A percentile compares a stretch with the other conserved stretches of the same genome.
Evolutionary conservation across 2,329 filamentous ascomycete genomes (phyloP).

Genomic region (Penicillium concentricum): DNA sequence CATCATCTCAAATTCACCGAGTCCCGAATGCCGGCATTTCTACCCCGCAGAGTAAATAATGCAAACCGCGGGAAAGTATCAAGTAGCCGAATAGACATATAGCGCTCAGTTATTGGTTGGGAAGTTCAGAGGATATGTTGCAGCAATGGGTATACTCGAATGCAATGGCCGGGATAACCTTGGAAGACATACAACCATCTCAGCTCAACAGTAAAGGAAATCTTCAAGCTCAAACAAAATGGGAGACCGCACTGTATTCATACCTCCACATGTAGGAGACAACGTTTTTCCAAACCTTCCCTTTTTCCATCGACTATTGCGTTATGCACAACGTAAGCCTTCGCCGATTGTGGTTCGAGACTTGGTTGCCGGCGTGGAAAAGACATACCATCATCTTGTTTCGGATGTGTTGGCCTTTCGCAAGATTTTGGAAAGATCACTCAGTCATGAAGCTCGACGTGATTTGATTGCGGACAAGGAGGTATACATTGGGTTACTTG

Average conservation of each 20-base stretch:
- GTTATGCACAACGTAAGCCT: constrained; percentile 28
- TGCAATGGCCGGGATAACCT: neutral
- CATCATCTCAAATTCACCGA: constrained; percentile 12
- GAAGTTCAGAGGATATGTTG: neutral
- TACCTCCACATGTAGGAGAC: constrained; percentile 30
- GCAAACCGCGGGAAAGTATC: constrained; percentile 8
- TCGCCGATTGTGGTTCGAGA: constrained; percentile 32
- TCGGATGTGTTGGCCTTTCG: constrained; percentile 33
- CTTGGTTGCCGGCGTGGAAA: constrained; percentile 32
- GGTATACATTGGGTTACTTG: constrained; percentile 35
- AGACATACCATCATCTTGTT: constrained; percentile 34
- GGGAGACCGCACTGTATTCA: constrained; percentile 24
- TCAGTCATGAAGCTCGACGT: constrained; percentile 15
- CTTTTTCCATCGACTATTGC: constrained; percentile 34
- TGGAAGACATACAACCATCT: neutral
- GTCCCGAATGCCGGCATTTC: constrained; percentile 18
- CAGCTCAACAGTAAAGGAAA: neutral
- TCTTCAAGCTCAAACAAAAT: constrained; percentile 5
- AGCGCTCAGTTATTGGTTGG: neutral
- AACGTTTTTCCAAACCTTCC: constrained; percentile 34
- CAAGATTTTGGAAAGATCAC: constrained; percentile 16
- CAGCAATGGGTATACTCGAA: neutral
- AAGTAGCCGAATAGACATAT: constrained; percentile 18
- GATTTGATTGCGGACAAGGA: constrained; percentile 29
- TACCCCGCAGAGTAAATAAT: constrained; percentile 13